phyloP scores from a whole-genome alignment of 2,329 filamentous ascomycete species.

The Penicillium glabrum region DNA sequence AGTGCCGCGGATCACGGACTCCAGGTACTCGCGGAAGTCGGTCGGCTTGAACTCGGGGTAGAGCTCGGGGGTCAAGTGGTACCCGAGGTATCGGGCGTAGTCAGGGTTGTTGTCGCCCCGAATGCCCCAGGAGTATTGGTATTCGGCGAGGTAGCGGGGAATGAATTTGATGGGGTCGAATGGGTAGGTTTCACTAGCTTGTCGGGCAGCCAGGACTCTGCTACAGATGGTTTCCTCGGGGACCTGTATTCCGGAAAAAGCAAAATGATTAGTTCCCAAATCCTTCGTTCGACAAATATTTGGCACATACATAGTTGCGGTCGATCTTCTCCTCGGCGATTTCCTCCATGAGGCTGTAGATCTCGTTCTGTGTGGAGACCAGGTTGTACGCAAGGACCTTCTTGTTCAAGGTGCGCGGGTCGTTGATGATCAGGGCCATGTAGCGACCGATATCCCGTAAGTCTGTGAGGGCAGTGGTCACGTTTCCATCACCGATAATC shows the following conservation, averaged over 20 bases:
- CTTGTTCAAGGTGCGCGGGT: constrained; percentile 56
- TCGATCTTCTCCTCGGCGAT: constrained; percentile 50
- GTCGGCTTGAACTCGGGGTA: constrained; percentile 53
- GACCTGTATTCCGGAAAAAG: constrained; percentile 23
- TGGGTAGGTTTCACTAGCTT: constrained; percentile 38
- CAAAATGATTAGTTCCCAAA: constrained; percentile 12
- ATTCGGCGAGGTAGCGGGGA: constrained; percentile 42
- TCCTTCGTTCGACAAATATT: background rate
- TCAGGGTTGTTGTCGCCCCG: constrained; percentile 56
- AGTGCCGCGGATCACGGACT: constrained; percentile 44
- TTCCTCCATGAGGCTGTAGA: constrained; percentile 49
- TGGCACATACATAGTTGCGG: constrained; percentile 36
- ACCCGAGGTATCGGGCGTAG: constrained; percentile 56
- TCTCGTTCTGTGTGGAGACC: constrained; percentile 47
- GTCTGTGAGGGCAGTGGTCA: constrained; percentile 48
- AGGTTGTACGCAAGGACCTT: constrained; percentile 53
- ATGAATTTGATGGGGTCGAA: constrained; percentile 38
- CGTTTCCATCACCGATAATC: constrained; percentile 50
- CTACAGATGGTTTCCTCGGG: constrained; percentile 36
- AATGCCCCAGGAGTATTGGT: constrained; percentile 48
- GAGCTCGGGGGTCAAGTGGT: constrained; percentile 52
- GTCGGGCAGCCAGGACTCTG: constrained; percentile 33
- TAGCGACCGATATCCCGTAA: constrained; percentile 55
- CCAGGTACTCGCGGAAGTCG: constrained; percentile 41
- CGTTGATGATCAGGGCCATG: constrained; percentile 52